Evolutionary conservation across 257 asterid species (phyloP), one percentile per base, ranked within the genome.

Genomic region (Eucommia ulmoides): DNA sequence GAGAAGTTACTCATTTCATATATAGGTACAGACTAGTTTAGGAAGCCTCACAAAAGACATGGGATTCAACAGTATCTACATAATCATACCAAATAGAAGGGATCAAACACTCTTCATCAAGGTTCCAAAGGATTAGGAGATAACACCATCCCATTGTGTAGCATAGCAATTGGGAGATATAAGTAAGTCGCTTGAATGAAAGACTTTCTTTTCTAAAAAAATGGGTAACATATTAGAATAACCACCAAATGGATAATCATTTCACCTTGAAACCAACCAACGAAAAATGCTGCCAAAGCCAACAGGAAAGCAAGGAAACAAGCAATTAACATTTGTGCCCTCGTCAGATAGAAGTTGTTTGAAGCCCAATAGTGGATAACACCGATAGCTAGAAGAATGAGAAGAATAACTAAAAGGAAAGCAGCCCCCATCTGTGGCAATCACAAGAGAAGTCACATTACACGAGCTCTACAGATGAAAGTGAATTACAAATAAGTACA

Each of bases 341-440:
- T 79, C 24, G 97, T 91, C 94, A 91, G 62, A 65, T 91, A 91
- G 67, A 91, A 91, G 67, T 91, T 91, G 75, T 91, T 91, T 59
- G 95, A 77, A 53, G 99, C 99, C 99, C 97, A 91, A 61, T 75
- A 86, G 74, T 86, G 99, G 75, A 83, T 74, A 58, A 77, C 99
- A 52, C 95, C 94, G 65, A 91, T 91, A 41, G 95, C 89, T 70
- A 91, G 78, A 55, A 91, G 89, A 42, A 86, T 68, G 60, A 91
- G 93, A 29, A 91, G 95, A 56, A 91, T 81, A 58, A 86, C 93
- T 52, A 91, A 66, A 64, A 91, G 97, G 67, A 79, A 91, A 26
- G 95, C 81, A 54, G 83, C 97, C 29, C 99, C 99, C 61, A 91
- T 83, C 99, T 91, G 92, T 62, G 47, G 49, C 57, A 66, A 53